phyloP scores from a whole-genome alignment of 306 rosid genomes.

The Sicyos baderoa region DNA sequence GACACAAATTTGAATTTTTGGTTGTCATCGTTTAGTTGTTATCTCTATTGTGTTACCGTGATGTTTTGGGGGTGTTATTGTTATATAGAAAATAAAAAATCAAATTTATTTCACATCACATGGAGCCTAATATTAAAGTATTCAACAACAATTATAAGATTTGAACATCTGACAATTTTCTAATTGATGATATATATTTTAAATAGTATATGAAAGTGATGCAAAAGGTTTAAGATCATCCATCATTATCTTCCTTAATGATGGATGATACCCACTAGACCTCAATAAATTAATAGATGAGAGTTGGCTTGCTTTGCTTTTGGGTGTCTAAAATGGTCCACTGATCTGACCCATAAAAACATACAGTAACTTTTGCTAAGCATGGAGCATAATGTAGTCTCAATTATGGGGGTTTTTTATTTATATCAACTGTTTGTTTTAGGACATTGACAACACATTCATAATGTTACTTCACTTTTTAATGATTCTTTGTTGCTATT shows the following conservation, averaged over 20 bases:
- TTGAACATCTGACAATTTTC: not conserved
- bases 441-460: not conserved
- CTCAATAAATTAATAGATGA: conserved; percentile 11
- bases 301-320: conserved; percentile 6
- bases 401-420: not conserved
- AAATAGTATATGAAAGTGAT: not conserved
- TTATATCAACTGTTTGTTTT: conserved; percentile 2
- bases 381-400: not conserved
- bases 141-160: not conserved
- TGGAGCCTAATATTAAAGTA: not conserved
- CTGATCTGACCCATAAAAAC: conserved; percentile 11
- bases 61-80: too few species aligned
- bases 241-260: conserved; percentile 15
- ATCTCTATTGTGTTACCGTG: too few species aligned
- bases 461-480: not conserved
- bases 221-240: not conserved
- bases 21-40: too few species aligned
- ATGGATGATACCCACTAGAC: conserved; percentile 13
- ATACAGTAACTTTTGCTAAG: not conserved
- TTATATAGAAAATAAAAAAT: too few species aligned
- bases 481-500: not conserved
- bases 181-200: too few species aligned
- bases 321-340: conserved; percentile 1
- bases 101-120: not conserved
- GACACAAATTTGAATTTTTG: too few species aligned